Evolutionary conservation across 768 basidiomycete species (phyloP).

Genomic region (Calvatia gigantea): DNA sequence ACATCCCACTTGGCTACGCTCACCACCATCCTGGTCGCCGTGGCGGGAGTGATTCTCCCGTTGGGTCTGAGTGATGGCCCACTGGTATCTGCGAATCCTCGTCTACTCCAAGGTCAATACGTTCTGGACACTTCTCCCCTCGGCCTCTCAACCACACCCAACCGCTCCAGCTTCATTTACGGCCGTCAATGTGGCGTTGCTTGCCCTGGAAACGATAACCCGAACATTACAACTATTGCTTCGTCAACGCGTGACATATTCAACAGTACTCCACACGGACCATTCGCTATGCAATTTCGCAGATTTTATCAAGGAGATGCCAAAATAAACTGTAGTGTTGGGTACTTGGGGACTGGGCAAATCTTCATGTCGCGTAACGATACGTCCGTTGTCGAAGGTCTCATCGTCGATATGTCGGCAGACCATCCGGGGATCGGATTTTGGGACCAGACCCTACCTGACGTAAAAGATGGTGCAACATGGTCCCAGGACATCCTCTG

Average conservation of each 20-base stretch:
- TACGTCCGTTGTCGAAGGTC: conserved; percentile 17
- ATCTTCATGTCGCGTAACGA: conserved; percentile 18
- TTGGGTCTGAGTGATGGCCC: conserved; percentile 19
- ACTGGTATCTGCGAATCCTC: not conserved
- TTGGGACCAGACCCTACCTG: conserved; percentile 7
- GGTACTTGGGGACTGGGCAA: conserved; percentile 9
- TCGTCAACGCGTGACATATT: conserved; percentile 14
- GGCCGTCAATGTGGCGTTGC: conserved; percentile 18
- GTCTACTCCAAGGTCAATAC: conserved; percentile 8
- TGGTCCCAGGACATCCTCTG: conserved; percentile 23
- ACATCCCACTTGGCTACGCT: conserved; percentile 15
- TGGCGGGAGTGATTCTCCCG: conserved; percentile 19
- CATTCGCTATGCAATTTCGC: conserved; percentile 21
- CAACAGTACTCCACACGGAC: conserved; percentile 18
- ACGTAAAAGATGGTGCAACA: conserved; percentile 3
- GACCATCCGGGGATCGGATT: conserved; percentile 16
- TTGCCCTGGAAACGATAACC: conserved; percentile 18
- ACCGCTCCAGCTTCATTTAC: conserved; percentile 12
- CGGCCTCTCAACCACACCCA: conserved; percentile 17
- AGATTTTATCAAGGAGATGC: conserved; percentile 16
- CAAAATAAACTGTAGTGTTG: conserved; percentile 11
- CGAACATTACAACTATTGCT: conserved; percentile 16
- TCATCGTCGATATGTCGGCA: conserved; percentile 17
- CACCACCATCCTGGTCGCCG: conserved; percentile 16
- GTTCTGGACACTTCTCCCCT: conserved; percentile 18